Percentiles rank a stretch among this genome's conserved stretches.
These are phyloP conservation scores for Trametes cinnabarina DNA, from an alignment of 768 basidiomycete species.

Conservation along the genomic window DNA sequence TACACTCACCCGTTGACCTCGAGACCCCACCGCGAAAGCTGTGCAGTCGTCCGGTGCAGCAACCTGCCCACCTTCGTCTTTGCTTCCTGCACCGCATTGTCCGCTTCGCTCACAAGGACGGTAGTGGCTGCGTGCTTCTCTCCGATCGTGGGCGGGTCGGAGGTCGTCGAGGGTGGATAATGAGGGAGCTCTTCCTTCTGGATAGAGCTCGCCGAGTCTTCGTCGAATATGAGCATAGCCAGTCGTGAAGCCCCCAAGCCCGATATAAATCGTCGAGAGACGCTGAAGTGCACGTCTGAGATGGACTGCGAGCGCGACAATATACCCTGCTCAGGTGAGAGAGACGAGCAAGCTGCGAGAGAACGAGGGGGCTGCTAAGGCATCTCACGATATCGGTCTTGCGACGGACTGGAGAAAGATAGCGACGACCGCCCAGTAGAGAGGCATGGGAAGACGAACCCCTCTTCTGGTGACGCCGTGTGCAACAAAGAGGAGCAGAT, in stretches of 20 bases:
- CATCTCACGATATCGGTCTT: neutral
- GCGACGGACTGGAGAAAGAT: neutral
- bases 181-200: neutral
- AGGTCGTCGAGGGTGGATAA: neutral
- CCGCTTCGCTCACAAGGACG: slow-evolving; percentile 11
- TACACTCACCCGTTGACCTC: slow-evolving; percentile 27
- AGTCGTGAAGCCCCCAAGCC: neutral
- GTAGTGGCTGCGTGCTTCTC: slow-evolving; percentile 1
- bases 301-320: neutral
- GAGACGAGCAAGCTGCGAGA: neutral
- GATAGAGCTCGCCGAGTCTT: neutral
- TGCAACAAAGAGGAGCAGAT: neutral
- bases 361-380: neutral
- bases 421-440: neutral
- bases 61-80: slow-evolving; percentile 9
- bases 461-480: neutral
- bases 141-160: neutral
- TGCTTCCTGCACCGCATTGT: slow-evolving; percentile 12
- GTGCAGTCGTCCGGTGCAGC: slow-evolving; percentile 10
- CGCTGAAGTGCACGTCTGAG: too few relatives aligned
- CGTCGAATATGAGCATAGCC: neutral
- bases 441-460: neutral
- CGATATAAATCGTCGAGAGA: too few relatives aligned
- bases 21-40: slow-evolving; percentile 23
- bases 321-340: too few relatives aligned